Percentiles rank a stretch among this genome's conserved stretches.
Conservation (phyloP, 164 flowering plant species). For the Dillenia suffruticosa region DNA sequence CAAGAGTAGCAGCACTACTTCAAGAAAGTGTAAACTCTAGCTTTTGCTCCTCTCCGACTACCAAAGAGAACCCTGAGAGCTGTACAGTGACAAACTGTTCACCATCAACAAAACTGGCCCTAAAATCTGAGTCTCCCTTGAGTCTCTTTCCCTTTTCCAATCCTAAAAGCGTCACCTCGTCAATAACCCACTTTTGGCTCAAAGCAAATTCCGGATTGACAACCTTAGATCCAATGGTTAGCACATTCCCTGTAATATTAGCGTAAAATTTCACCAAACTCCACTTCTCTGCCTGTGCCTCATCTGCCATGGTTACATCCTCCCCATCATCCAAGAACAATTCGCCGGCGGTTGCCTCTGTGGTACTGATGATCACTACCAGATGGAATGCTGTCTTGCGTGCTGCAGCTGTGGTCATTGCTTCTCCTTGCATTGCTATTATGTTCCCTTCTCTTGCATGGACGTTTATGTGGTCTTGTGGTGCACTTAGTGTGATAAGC, state of each 20-base stretch:
- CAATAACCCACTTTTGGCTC: conserved; percentile 41
- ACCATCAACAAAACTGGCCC: conserved; percentile 1
- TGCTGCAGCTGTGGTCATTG: conserved; percentile 54
- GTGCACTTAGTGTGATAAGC: conserved; percentile 46
- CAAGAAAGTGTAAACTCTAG: conserved; percentile 11
- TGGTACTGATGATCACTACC: conserved; percentile 35
- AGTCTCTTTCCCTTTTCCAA: conserved; percentile 15
- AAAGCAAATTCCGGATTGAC: conserved; percentile 47
- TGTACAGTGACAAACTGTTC: conserved; percentile 22
- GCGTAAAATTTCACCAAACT: conserved; percentile 43
- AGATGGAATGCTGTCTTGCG: conserved; percentile 53
- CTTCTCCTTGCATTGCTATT: conserved; percentile 69
- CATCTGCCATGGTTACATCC: conserved; percentile 49
- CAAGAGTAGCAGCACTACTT: too few relatives aligned
- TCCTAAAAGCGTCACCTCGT: conserved; percentile 53
- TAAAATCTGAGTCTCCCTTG: not conserved
- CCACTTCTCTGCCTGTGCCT: conserved; percentile 46
- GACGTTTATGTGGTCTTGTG: conserved; percentile 54
- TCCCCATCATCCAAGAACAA: conserved; percentile 80
- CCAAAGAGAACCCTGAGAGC: conserved; percentile 28
- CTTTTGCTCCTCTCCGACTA: conserved; percentile 39
- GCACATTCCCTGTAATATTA: conserved; percentile 7
- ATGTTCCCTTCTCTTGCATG: conserved; percentile 67
- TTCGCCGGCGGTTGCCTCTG: conserved; percentile 41
- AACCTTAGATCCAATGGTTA: conserved; percentile 41